Percentiles rank a stretch among this genome's conserved stretches.
Evolutionary conservation across 768 basidiomycete genomes (phyloP).

Genomic region (Cyathus striatus): DNA sequence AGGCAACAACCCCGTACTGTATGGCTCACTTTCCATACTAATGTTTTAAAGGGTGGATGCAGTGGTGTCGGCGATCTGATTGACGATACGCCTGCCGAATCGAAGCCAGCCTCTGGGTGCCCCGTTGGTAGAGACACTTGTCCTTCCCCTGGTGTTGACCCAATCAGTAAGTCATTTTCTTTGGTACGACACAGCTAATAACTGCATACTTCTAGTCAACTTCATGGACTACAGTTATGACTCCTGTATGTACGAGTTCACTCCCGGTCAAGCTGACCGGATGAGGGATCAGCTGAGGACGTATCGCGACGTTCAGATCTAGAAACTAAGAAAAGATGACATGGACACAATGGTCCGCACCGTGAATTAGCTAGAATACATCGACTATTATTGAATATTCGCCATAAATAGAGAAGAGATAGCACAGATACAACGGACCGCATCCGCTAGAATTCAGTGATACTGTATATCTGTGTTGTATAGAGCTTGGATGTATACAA

Average conservation of each 20-base stretch:
- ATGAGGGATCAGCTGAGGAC: slow-evolving; percentile 3
- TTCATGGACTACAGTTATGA: slow-evolving; percentile 10
- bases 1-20: not conserved
- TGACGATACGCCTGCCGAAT: slow-evolving; percentile 3
- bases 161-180: slow-evolving; percentile 10
- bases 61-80: slow-evolving; percentile 1
- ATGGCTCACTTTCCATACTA: not conserved
- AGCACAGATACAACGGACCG: no score
- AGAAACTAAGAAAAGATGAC: no score
- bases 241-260: slow-evolving; percentile 7
- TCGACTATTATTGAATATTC: no score
- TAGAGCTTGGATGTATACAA: no score
- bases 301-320: slow-evolving; percentile 6
- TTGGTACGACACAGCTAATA: not conserved
- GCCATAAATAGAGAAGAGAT: no score
- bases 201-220: slow-evolving; percentile 5
- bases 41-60: slow-evolving; percentile 2
- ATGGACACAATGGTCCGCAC: no score
- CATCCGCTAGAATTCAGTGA: no score
- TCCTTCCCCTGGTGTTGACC: slow-evolving; percentile 5
- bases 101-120: not conserved
- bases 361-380: no score
- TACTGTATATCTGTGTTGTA: no score
- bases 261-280: slow-evolving; percentile 5
- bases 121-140: slow-evolving; percentile 1